Conservation (phyloP, 805 yeast species). For the Pichia kluyveri region DNA sequence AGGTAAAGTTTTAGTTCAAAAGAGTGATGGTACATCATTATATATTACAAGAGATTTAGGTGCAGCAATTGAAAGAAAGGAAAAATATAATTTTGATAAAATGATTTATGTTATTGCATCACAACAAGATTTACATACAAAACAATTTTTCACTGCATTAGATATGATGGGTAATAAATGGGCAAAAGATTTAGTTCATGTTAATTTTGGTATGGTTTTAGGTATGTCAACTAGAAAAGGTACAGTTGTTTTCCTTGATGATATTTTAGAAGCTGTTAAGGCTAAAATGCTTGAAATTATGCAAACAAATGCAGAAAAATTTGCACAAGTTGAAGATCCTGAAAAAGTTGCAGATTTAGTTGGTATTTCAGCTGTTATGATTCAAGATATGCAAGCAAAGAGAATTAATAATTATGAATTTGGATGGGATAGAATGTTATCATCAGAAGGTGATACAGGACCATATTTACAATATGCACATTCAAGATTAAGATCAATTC, state of each 20-base stretch:
- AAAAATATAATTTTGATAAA: constrained; percentile 79
- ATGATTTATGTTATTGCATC: constrained; percentile 93
- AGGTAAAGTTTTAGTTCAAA: constrained; percentile 87
- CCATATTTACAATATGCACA: constrained; percentile 98
- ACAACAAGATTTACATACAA: constrained; percentile 91
- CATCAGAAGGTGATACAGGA: constrained; percentile 99
- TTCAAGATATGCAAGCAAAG: constrained; percentile 97
- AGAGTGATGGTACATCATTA: constrained; percentile 90
- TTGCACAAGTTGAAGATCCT: constrained; percentile 87
- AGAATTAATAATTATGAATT: constrained; percentile 93
- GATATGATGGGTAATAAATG: constrained; percentile 85
- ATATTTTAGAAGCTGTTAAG: constrained; percentile 86
- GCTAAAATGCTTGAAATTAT: constrained; percentile 94
- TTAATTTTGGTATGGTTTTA: constrained; percentile 94
- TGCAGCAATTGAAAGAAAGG: constrained; percentile 87
- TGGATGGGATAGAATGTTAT: constrained; percentile 96
- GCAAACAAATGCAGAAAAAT: constrained; percentile 85
- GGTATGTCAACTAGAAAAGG: constrained; percentile 99
- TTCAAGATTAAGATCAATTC: constrained; percentile 90
- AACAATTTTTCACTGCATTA: constrained; percentile 89
- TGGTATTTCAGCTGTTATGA: constrained; percentile 96
- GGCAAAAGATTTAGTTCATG: constrained; percentile 70
- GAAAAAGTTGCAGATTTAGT: constrained; percentile 91
- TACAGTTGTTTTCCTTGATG: constrained; percentile 95
- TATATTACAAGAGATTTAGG: constrained; percentile 95